A percentile compares a stretch with the other conserved stretches of the same genome.
Conservation (phyloP, 2,329 filamentous ascomycete species). For the Tetracladium maxilliforme region DNA sequence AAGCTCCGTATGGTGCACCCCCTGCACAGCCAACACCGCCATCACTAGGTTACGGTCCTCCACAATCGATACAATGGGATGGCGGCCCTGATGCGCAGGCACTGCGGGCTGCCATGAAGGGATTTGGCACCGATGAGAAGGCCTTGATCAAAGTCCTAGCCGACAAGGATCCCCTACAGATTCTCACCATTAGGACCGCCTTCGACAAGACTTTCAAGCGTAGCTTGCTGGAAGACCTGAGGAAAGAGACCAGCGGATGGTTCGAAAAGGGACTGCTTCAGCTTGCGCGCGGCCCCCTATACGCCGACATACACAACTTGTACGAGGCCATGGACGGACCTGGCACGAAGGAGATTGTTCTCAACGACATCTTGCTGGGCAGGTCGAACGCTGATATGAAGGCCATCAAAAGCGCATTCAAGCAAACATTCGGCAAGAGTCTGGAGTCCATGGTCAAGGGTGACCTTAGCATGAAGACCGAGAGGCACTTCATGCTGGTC, state of each 20-base stretch:
- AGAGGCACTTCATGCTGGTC: constrained; percentile 73
- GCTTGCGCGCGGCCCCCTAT: constrained; percentile 63
- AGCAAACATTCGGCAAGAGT: constrained; percentile 45
- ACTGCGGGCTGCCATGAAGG: constrained; percentile 77
- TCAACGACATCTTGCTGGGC: constrained; percentile 76
- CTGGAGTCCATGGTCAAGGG: constrained; percentile 60
- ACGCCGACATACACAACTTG: constrained; percentile 58
- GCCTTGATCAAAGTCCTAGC: constrained; percentile 56
- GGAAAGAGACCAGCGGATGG: constrained; percentile 61
- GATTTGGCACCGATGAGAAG: constrained; percentile 80
- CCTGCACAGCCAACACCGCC: constrained; percentile 42
- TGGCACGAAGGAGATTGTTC: constrained; percentile 73
- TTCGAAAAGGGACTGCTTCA: constrained; percentile 64
- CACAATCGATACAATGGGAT: constrained; percentile 56
- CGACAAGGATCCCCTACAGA: constrained; percentile 63
- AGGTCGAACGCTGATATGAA: constrained; percentile 77
- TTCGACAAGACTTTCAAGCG: constrained; percentile 53
- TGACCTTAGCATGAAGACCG: constrained; percentile 77
- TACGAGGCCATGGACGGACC: constrained; percentile 59
- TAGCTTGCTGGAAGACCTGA: constrained; percentile 59
- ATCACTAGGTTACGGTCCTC: constrained; percentile 60
- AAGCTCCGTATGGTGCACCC: constrained; percentile 11
- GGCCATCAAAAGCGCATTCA: constrained; percentile 72
- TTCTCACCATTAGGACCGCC: constrained; percentile 50
- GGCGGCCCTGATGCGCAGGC: constrained; percentile 53